Conservation (phyloP, 1,284 basidiomycete species). For the Ustilago tritici region DNA sequence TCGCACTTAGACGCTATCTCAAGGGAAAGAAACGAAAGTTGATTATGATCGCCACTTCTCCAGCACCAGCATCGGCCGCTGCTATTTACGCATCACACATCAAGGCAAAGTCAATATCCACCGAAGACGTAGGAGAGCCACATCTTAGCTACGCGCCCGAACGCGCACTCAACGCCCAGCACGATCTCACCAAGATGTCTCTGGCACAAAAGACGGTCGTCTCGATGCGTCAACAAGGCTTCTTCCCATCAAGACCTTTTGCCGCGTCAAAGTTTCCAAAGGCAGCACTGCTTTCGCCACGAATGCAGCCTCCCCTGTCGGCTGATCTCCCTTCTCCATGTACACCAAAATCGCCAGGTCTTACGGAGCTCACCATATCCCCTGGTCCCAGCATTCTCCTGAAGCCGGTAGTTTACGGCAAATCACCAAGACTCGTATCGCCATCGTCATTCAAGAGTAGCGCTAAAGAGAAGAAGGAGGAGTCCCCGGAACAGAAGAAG, state of each 20-base stretch:
- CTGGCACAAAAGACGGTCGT: constrained; percentile 31
- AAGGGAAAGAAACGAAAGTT: constrained; percentile 28
- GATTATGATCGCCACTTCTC: constrained; percentile 15
- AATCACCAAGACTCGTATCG: constrained; percentile 29
- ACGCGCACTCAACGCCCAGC: constrained; percentile 29
- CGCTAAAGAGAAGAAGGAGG: constrained; percentile 11
- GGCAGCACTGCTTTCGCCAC: constrained; percentile 38
- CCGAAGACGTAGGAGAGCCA: constrained; percentile 37
- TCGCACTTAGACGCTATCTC: constrained; percentile 44
- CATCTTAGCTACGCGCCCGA: constrained; percentile 37
- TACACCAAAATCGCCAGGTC: constrained; percentile 39
- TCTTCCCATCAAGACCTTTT: constrained; percentile 19
- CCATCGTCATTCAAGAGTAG: constrained; percentile 21
- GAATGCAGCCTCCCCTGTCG: constrained; percentile 32
- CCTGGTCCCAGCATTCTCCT: constrained; percentile 50
- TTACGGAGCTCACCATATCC: constrained; percentile 48
- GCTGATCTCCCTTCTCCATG: constrained; percentile 19
- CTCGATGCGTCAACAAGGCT: constrained; percentile 30
- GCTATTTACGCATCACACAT: constrained; percentile 30
- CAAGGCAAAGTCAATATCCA: constrained; percentile 42
- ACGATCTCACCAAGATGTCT: constrained; percentile 32
- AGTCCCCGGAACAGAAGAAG: constrained; percentile 32
- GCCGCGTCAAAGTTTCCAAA: constrained; percentile 39
- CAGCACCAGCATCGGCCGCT: constrained; percentile 23
- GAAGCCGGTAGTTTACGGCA: constrained; percentile 42